phyloP scores from a whole-genome alignment of 495 filamentous ascomycete genomes.

The Penicillium turbatum region DNA sequence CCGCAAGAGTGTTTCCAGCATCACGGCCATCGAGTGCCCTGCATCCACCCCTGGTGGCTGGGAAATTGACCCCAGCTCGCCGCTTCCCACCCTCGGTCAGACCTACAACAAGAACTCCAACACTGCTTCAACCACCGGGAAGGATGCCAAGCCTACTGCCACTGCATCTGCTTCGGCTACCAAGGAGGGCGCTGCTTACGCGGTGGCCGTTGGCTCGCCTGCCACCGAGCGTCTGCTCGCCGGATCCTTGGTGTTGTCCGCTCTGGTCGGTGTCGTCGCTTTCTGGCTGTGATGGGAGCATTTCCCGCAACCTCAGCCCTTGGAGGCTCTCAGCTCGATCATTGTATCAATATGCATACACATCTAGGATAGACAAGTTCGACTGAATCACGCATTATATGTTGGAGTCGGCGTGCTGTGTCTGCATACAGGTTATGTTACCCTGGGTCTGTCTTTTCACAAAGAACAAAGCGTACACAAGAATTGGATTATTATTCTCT shows the following conservation, averaged over 20 bases:
- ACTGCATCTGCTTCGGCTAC: constrained; percentile 15
- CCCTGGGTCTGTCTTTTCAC: constrained; percentile 2
- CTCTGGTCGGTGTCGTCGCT: constrained; percentile 20
- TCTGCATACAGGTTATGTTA: constrained; percentile 11
- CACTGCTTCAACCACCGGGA: constrained; percentile 3
- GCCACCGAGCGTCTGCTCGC: constrained; percentile 22
- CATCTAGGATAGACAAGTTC: constrained; percentile 16
- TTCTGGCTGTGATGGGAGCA: constrained; percentile 19
- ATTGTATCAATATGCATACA: constrained; percentile 24
- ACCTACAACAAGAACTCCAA: constrained; percentile 19
- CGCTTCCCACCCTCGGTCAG: constrained; percentile 63
- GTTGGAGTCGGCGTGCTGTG: constrained; percentile 5
- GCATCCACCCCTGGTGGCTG: constrained; percentile 63
- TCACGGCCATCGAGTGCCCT: constrained; percentile 59
- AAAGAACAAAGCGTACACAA: constrained; percentile 6
- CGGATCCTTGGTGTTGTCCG: constrained; percentile 22
- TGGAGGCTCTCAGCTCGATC: background rate
- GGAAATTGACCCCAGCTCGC: constrained; percentile 63
- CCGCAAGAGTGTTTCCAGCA: constrained; percentile 54
- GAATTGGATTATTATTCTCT: constrained; percentile 5
- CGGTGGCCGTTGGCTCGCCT: constrained; percentile 12
- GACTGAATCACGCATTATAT: background rate
- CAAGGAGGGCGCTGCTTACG: constrained; percentile 19
- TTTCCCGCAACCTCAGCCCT: background rate
- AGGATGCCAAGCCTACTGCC: background rate